Conservation (phyloP, 164 flowering plant genomes). For the Tetrastigma voinierianum region DNA sequence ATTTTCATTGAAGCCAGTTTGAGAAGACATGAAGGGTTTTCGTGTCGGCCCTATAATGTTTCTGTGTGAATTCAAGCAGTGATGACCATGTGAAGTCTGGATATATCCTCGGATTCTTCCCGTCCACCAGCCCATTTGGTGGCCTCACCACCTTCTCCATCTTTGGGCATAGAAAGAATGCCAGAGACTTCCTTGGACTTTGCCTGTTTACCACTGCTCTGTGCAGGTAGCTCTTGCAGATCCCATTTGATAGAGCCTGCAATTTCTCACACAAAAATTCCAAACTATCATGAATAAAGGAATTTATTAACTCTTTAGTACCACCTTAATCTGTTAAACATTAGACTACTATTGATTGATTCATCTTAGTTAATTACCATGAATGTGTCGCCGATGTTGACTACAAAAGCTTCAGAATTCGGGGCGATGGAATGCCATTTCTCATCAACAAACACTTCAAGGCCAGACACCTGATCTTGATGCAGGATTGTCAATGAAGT, state of each 20-base stretch:
- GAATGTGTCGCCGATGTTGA: conserved; percentile 81
- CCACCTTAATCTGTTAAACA: too few species aligned
- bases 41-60: conserved; percentile 63
- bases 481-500: conserved; percentile 72
- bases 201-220: conserved; percentile 69
- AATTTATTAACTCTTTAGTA: too few species aligned
- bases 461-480: conserved; percentile 70
- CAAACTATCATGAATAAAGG: not conserved
- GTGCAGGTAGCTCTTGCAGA: conserved; percentile 76
- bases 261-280: not conserved
- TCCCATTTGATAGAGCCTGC: conserved; percentile 70
- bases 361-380: conserved; percentile 40
- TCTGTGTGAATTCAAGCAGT: conserved; percentile 60
- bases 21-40: conserved; percentile 55
- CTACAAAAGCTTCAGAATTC: conserved; percentile 55
- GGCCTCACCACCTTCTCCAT: conserved; percentile 56
- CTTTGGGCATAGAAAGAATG: conserved; percentile 62
- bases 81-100: conserved; percentile 71
- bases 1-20: conserved; percentile 24
- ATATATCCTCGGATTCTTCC: conserved; percentile 41
- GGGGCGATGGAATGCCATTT: conserved; percentile 60
- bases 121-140: conserved; percentile 37
- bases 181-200: conserved; percentile 54
- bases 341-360: not conserved
- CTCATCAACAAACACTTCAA: conserved; percentile 57